These are phyloP conservation scores for Lactifluus piperatus DNA, from an alignment of 768 basidiomycete genomes.

Conservation along the genomic window DNA sequence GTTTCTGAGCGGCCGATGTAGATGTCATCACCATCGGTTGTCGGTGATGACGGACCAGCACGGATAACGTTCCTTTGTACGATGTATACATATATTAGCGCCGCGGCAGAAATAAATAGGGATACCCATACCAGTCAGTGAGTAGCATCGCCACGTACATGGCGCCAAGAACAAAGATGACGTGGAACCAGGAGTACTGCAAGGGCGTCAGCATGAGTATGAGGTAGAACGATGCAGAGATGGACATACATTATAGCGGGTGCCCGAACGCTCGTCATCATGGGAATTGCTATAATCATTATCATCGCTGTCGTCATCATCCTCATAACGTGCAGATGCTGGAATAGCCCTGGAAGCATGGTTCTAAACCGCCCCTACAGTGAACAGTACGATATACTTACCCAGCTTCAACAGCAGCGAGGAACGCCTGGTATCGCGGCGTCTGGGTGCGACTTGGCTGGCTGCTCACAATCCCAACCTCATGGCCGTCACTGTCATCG, in stretches of 20 bases:
- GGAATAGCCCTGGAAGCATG: slow-evolving; percentile 64
- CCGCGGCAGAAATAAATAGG: slow-evolving; percentile 4
- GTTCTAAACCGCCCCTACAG: background rate
- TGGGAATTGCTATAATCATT: slow-evolving; percentile 64
- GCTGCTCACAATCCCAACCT: slow-evolving; percentile 67
- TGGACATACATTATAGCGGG: slow-evolving; percentile 82
- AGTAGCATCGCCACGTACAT: slow-evolving; percentile 98
- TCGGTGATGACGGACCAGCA: slow-evolving; percentile 30
- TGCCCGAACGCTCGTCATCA: slow-evolving; percentile 91
- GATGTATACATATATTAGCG: background rate
- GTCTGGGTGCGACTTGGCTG: slow-evolving; percentile 81
- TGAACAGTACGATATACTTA: slow-evolving; percentile 29
- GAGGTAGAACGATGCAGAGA: background rate
- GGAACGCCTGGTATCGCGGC: slow-evolving; percentile 85
- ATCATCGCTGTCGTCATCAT: slow-evolving; percentile 59
- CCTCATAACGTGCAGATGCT: slow-evolving; percentile 80
- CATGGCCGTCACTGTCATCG: slow-evolving; percentile 47
- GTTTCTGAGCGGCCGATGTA: slow-evolving; percentile 93
- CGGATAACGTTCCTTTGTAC: slow-evolving; percentile 64
- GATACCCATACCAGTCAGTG: slow-evolving; percentile 79
- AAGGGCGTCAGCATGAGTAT: slow-evolving; percentile 16
- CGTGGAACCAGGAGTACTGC: slow-evolving; percentile 97
- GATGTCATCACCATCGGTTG: slow-evolving; percentile 57
- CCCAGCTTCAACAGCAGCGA: slow-evolving; percentile 97
- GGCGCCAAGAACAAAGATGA: slow-evolving; percentile 90